Conservation (phyloP, 805 yeast species). For the Pichia ethanolica region DNA sequence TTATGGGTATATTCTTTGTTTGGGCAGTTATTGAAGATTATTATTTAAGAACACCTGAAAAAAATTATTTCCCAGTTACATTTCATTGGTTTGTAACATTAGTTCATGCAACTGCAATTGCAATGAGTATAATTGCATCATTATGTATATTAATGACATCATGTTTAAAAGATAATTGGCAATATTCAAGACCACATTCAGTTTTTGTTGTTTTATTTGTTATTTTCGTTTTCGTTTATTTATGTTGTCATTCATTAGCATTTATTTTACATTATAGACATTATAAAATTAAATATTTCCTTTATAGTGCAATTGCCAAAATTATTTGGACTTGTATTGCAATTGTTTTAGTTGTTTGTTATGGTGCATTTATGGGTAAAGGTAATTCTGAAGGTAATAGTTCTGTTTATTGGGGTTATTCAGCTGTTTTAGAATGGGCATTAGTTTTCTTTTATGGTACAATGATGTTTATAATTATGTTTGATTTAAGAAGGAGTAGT, state of each 20-base stretch:
- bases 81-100: slow-evolving; percentile 15
- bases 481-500: slow-evolving; percentile 43
- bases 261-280: slow-evolving; percentile 16
- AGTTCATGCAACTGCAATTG: slow-evolving; percentile 21
- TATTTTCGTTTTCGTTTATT: slow-evolving; percentile 51
- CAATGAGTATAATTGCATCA: slow-evolving; percentile 34
- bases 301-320: slow-evolving; percentile 47
- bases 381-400: slow-evolving; percentile 17
- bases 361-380: slow-evolving; percentile 35
- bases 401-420: slow-evolving; percentile 36
- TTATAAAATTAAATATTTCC: slow-evolving; percentile 20
- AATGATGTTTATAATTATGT: slow-evolving; percentile 52
- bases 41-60: slow-evolving; percentile 47
- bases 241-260: slow-evolving; percentile 17
- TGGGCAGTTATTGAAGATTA: slow-evolving; percentile 58
- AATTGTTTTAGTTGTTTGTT: slow-evolving; percentile 58
- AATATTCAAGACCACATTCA: slow-evolving; percentile 49
- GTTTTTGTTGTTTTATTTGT: slow-evolving; percentile 71
- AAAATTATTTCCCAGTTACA: slow-evolving; percentile 43
- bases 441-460: slow-evolving; percentile 80
- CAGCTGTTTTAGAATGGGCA: slow-evolving; percentile 78
- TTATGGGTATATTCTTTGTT: slow-evolving; percentile 70
- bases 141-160: slow-evolving; percentile 69
- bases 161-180: slow-evolving; percentile 54
- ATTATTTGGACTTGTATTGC: slow-evolving; percentile 61